phyloP scores from a whole-genome alignment of 305 asterid genomes.

The Solanum hybrid region DNA sequence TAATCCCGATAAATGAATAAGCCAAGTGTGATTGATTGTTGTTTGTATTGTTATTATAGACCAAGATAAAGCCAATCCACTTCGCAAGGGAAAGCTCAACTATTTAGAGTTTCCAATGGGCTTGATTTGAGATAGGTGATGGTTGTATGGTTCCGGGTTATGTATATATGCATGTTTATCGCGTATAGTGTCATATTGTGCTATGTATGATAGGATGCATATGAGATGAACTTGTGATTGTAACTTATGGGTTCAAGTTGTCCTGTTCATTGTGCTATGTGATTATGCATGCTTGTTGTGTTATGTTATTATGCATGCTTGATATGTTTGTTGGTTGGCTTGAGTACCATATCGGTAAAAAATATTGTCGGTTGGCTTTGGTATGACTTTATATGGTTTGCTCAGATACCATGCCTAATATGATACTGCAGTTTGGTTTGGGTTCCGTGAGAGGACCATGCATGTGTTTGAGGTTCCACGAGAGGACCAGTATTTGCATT shows the following conservation, averaged over 20 bases:
- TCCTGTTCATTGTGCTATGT: background rate
- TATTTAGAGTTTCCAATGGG: background rate
- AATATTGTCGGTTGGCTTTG: no score
- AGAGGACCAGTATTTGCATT: no score
- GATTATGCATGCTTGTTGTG: background rate
- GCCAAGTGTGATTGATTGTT: background rate
- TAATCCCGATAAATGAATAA: no score
- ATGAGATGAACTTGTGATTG: background rate
- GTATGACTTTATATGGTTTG: no score
- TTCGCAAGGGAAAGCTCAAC: background rate
- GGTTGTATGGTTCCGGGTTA: background rate
- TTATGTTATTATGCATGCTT: background rate
- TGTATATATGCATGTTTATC: no score
- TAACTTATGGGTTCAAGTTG: background rate
- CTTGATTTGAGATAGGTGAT: background rate
- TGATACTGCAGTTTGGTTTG: no score
- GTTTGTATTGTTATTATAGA: no score
- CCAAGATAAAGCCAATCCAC: background rate
- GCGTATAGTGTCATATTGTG: background rate
- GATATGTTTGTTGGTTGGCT: background rate
- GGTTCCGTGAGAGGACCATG: no score
- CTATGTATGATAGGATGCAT: background rate
- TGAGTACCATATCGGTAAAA: background rate
- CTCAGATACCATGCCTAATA: no score
- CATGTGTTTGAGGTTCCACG: no score